Base-by-base conservation (phyloP, 805 yeast genomes). In the Cyberlindnera veronae region DNA sequence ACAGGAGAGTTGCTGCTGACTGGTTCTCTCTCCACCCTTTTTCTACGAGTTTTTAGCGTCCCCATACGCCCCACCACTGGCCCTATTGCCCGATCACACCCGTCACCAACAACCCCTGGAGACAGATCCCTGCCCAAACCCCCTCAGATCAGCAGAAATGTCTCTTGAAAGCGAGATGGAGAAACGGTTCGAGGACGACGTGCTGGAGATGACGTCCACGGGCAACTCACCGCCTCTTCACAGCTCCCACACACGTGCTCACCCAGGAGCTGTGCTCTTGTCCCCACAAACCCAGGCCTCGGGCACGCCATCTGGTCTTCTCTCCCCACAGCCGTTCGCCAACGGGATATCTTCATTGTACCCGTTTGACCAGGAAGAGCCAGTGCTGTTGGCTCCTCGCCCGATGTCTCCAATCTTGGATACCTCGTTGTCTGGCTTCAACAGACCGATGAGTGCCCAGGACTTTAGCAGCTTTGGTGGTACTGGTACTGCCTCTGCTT, bases 241-340 rank as follows among this genome's bases (percentile, higher is more conserved):
- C n/a, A n/a, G n/a, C n/a, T n/a, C n/a, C n/a, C n/a, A n/a, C n/a
- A n/a, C n/a, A n/a, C n/a, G n/a, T n/a, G n/a, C n/a, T n/a, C 68
- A 62, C 39, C 71, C 71, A 3, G 71, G 71, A 21, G 71, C 71
- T 9, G 67, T 62, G 8, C 49, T 66, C 15, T 43, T 66, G 26
- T 63, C 68, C 3, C 66, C 69, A 12, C 46, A 43, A 24, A 48
- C 43, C 3, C 39, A 34, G 24, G 40, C 51, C 15, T 15, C 38
- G 6, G 41, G 34, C 1, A 40, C 51, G 3, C 38, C 45, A 6
- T 35, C 46, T 1, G 13, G 21, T 5, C 36, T 45, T 18, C 24
- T 50, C 2, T 44, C 48, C 2, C 49, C 49, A 19, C 48, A 39
- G 14, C 45, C 49, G 13, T 40, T 38, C 13, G 27, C 45, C 7